Evolutionary conservation across 331 rosid genomes (phyloP), one percentile per base, ranked within the genome.

Genomic region (Ulmus americana): DNA sequence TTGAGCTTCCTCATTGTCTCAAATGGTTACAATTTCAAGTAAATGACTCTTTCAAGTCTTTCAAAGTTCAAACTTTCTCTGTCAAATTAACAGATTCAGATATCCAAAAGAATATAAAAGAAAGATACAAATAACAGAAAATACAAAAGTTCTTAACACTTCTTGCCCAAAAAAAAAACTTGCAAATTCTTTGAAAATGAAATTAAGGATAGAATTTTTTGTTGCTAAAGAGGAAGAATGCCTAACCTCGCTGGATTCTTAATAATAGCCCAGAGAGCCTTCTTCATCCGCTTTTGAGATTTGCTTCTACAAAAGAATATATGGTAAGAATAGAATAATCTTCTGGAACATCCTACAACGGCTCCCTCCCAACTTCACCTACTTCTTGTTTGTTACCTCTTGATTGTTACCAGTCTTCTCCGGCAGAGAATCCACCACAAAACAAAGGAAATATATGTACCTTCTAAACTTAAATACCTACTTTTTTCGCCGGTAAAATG

Each of bases 401-500:
- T 56, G 43, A 39, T 39, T 58, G 41, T 40, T 41, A 58, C 49
- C 49, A 38, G 28, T 57, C 67, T 42, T 53, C 54, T 70, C 59
- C 71, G 53, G 76, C 51, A 39, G 69, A 54, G 59, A 45, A 63
- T 43, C 82, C 70, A 78, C 58, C 82, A 76, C 75, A 77, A 81
- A 68, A 68, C 69, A 44, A 73, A 77, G 65, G 64, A 76, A 66
- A 65, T 49, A 63, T 73, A 74, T 75, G 71, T 70, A 79, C 80
- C 77, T 68, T 22, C 66, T 20, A 49, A 57, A 54, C 56, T 56
- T 67, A 38, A 45, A 39, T 39, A 55, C 46, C 67, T 74, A 70
- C 70, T 79, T 73, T 69, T 76, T 75, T 73, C 51, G 51, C 49
- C 73, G 77, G 77, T 57, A 57, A 81, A 68, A 76, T 77, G 72